Conservation (phyloP, 441 rosid species). For the Euphorbia neoarborescens region DNA sequence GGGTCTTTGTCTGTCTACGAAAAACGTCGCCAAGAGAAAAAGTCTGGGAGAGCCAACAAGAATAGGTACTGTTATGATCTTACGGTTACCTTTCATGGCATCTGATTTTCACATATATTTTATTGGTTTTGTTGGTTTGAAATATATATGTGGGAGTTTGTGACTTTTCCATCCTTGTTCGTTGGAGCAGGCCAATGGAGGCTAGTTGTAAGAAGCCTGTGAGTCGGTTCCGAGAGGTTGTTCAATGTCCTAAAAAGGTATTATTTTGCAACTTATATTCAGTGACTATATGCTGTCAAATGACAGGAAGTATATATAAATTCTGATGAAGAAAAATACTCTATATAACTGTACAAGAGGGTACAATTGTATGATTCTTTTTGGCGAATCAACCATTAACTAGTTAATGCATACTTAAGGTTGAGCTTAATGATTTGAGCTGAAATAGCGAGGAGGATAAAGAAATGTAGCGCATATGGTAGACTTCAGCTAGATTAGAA, state of each 20-base stretch:
- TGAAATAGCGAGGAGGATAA: neutral
- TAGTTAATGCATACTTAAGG: neutral
- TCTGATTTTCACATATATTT: constrained; percentile 7
- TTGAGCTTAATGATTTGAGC: neutral
- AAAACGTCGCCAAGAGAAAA: constrained; percentile 35
- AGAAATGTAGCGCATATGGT: neutral
- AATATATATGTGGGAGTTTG: constrained; percentile 5
- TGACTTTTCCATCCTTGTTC: constrained; percentile 11
- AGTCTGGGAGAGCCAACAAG: constrained; percentile 37
- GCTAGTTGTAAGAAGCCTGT: constrained; percentile 66
- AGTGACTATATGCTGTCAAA: neutral
- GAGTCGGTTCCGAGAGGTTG: constrained; percentile 56
- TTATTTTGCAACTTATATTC: neutral
- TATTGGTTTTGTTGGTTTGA: neutral
- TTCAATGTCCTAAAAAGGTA: constrained; percentile 72
- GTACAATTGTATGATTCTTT: neutral
- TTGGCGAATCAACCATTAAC: neutral
- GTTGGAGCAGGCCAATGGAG: constrained; percentile 51
- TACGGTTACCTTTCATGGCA: neutral
- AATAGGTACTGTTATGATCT: constrained; percentile 27
- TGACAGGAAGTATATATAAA: neutral
- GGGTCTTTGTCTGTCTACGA: constrained; percentile 42
- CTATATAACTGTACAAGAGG: neutral
- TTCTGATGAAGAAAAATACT: no score
- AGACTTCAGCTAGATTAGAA: neutral